phyloP scores from a whole-genome alignment of 139 green algal genomes.

The Eudorina sp. region DNA sequence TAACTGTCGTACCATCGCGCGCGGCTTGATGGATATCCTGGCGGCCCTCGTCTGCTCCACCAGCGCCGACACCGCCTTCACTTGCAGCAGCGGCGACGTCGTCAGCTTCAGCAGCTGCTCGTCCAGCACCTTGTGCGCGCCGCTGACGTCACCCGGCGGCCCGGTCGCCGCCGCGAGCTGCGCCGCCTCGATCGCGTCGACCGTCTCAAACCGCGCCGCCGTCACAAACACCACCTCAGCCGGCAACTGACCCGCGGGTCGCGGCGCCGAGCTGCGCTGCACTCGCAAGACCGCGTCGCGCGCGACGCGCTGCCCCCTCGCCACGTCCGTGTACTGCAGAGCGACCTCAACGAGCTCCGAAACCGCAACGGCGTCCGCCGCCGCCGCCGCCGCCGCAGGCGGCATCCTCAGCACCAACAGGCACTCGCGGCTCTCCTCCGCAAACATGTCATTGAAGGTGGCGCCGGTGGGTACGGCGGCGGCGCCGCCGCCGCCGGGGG shows the following conservation, averaged over 20 bases:
- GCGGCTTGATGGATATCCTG: not conserved
- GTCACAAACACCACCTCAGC: conserved; percentile 47
- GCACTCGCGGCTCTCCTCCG: conserved; percentile 63
- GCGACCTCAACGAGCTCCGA: conserved; percentile 17
- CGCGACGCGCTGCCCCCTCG: not conserved
- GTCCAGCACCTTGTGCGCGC: not conserved
- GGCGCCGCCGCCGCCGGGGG: not conserved
- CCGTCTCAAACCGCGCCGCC: conserved; percentile 46
- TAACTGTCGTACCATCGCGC: no score
- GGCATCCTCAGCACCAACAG: conserved; percentile 56
- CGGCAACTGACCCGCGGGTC: conserved; percentile 15
- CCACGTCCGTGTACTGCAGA: conserved; percentile 25
- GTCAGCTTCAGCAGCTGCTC: not conserved
- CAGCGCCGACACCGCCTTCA: not conserved
- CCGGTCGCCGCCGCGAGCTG: not conserved
- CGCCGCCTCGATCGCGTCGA: conserved; percentile 41
- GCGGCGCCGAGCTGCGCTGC: not conserved
- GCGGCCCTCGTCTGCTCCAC: not conserved
- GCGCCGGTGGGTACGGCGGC: not conserved
- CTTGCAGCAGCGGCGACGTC: not conserved
- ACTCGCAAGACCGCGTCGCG: not conserved
- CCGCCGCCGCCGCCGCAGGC: not conserved
- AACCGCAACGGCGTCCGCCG: no score
- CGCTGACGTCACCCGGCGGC: not conserved
- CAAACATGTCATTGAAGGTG: conserved; percentile 58